A percentile compares a stretch with the other conserved stretches of the same genome.
Evolutionary conservation across 2,329 filamentous ascomycete genomes (phyloP).

Genomic region (Sporothrix brunneoviolacea): DNA sequence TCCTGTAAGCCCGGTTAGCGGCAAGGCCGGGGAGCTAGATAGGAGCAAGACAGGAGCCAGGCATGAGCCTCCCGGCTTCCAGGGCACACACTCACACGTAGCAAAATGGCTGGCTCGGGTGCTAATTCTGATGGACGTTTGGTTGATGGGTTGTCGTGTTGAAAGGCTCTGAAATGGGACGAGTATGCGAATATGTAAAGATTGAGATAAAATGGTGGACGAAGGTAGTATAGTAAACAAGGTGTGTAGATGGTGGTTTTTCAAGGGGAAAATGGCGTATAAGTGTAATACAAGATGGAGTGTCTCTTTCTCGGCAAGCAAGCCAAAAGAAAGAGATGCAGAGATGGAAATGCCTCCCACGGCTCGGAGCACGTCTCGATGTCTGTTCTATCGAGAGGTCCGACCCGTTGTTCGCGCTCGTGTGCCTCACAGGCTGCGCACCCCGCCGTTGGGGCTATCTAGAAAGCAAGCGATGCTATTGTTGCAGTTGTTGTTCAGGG

Average conservation of each 20-base stretch:
- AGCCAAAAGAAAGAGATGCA: not conserved
- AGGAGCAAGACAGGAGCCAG: too few species aligned
- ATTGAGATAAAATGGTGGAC: too few species aligned
- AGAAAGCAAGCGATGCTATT: conserved; percentile 14
- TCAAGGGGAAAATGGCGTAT: too few species aligned
- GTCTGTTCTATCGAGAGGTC: conserved; percentile 20
- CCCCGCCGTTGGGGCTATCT: conserved; percentile 49
- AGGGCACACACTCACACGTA: too few species aligned
- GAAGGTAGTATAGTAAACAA: too few species aligned
- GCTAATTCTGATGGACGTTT: not conserved
- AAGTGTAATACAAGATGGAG: too few species aligned
- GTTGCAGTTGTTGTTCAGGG: conserved; percentile 2
- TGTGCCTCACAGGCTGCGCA: conserved; percentile 34
- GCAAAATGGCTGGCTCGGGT: too few species aligned
- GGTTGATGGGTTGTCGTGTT: too few species aligned
- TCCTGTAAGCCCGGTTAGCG: not conserved
- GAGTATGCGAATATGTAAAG: too few species aligned
- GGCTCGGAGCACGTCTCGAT: conserved; percentile 20
- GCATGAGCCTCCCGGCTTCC: too few species aligned
- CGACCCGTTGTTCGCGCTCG: conserved; percentile 12
- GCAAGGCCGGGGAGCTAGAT: not conserved
- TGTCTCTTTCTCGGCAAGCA: not conserved
- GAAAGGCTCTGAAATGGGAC: too few species aligned
- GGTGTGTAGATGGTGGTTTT: too few species aligned
- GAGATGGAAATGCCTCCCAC: conserved; percentile 8